A percentile compares a stretch with the other conserved stretches of the same genome.
Evolutionary conservation across 2,329 filamentous ascomycete species (phyloP).

Genomic region (Penicillium sp.): DNA sequence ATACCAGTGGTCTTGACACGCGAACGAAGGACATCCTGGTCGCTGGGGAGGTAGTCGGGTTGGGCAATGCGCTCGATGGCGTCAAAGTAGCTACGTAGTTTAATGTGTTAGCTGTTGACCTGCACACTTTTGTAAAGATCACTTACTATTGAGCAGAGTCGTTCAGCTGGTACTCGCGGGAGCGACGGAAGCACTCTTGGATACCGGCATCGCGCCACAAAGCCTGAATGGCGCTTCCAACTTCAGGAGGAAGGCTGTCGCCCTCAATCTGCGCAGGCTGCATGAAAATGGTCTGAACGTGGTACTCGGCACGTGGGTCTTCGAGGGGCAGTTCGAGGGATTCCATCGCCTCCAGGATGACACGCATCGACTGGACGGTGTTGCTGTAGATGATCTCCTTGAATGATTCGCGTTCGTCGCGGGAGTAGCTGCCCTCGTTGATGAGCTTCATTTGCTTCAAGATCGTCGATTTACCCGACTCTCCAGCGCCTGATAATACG

Average conservation of each 20-base stretch:
- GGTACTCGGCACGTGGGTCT: conserved; percentile 90
- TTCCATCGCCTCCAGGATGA: conserved; percentile 66
- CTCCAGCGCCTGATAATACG: conserved; percentile 74
- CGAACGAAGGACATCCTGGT: conserved; percentile 90
- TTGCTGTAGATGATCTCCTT: conserved; percentile 71
- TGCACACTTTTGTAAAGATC: neutral
- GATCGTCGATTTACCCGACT: conserved; percentile 93
- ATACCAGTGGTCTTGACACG: conserved; percentile 98
- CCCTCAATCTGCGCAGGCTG: conserved; percentile 95
- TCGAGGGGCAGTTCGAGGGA: conserved; percentile 75
- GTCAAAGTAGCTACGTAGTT: conserved; percentile 75
- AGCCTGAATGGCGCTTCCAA: conserved; percentile 86
- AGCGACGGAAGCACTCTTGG: conserved; percentile 92
- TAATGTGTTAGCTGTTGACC: neutral
- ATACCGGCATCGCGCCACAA: conserved; percentile 92
- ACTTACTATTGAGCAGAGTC: conserved; percentile 94
- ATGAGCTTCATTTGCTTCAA: conserved; percentile 99
- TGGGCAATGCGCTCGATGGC: conserved; percentile 87
- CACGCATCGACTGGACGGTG: conserved; percentile 67
- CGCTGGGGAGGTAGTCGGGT: conserved; percentile 89
- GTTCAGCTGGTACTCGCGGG: conserved; percentile 92
- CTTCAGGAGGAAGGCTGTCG: conserved; percentile 88
- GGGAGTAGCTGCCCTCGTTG: conserved; percentile 96
- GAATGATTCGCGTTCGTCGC: conserved; percentile 72
- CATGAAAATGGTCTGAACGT: conserved; percentile 98